Percentiles rank a stretch among this genome's conserved stretches.
phyloP scores from a whole-genome alignment of 1,284 basidiomycete species.

The Vanrija sp. region DNA sequence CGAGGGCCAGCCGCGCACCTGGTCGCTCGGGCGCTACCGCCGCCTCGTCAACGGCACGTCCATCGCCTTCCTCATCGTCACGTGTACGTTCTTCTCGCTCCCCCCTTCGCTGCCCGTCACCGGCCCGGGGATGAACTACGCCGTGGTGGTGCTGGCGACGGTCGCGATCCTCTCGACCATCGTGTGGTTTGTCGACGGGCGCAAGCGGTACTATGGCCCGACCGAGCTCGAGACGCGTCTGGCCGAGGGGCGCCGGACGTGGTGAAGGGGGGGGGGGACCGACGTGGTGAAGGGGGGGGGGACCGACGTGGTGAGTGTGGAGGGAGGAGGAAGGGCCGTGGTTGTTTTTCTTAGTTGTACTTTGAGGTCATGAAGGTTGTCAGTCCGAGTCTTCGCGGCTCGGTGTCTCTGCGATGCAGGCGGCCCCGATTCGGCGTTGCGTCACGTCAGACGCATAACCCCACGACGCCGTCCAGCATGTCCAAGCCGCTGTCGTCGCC shows the following conservation, averaged over 20 bases:
- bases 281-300: no score
- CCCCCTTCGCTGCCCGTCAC: constrained; percentile 49
- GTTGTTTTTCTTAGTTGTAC: no score
- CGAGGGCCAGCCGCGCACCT: constrained; percentile 36
- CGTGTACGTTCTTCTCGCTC: constrained; percentile 54
- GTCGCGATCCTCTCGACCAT: constrained; percentile 35
- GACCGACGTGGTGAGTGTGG: no score
- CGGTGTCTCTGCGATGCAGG: no score
- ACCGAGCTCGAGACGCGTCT: constrained; percentile 35
- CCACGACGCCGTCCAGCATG: no score
- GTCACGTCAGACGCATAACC: no score
- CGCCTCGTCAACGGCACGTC: constrained; percentile 45
- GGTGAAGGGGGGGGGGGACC: not conserved
- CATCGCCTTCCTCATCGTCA: constrained; percentile 48
- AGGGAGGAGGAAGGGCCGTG: no score
- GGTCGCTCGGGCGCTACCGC: constrained; percentile 36
- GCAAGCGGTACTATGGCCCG: constrained; percentile 47
- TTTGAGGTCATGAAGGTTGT: no score
- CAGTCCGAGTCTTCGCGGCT: no score
- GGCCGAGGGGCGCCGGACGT: not conserved
- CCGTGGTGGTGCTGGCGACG: constrained; percentile 41
- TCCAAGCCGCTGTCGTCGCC: no score
- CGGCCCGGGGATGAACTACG: constrained; percentile 51
- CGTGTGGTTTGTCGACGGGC: constrained; percentile 46
- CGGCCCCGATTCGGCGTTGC: no score